Evolutionary conservation across 108 stramenopile genomes (phyloP), one percentile per base, ranked within the genome.

Genomic region (Cyclotella sp.): DNA sequence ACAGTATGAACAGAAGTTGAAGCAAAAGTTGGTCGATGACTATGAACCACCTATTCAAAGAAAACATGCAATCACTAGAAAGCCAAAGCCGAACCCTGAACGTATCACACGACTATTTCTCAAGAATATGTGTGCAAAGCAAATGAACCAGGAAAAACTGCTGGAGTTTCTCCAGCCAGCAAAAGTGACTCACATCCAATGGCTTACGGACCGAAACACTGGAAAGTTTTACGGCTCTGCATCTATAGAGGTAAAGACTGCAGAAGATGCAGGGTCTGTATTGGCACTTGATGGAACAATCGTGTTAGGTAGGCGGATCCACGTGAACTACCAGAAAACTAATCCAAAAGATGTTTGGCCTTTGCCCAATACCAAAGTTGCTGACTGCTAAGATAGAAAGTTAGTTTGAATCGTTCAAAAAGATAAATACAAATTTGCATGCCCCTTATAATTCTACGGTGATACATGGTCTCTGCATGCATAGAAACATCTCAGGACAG

Each of bases 191-290:
- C 91, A 94, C 70, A 89, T 94, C 67, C 93, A 96, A 72, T 96
- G 95, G 95, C 89, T 94, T 27, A 93, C 90, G 28, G 92, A 92
- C 72, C 88, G 91, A 46, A 89, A 92, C 57, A 91, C 91, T n/a
- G 92, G 91, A 28, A 88, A 82, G 55, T 96, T 93, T 71, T 92
- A 93, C 68, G 95, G 95, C 42, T 93, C 89, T 28, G 91, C 92
- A 12, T 96, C 94, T 66, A 81, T 92, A 58, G 95, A 96, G 75
- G 90, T 93, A 79, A 85, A 85, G 42, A 91, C 86, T 49, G 76
- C 91, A 5, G 79, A 78, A 30, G 95, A 92, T 29, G 90, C 91
- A 7, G 79, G 83, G 2, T 92, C 89, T 18, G 92, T 93, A 19
- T 70, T 89, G 67, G 88, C 85, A 21, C 71, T 79, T 65, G 84